phyloP scores from a whole-genome alignment of 2,329 filamentous ascomycete genomes.

The Neurospora crassa region DNA sequence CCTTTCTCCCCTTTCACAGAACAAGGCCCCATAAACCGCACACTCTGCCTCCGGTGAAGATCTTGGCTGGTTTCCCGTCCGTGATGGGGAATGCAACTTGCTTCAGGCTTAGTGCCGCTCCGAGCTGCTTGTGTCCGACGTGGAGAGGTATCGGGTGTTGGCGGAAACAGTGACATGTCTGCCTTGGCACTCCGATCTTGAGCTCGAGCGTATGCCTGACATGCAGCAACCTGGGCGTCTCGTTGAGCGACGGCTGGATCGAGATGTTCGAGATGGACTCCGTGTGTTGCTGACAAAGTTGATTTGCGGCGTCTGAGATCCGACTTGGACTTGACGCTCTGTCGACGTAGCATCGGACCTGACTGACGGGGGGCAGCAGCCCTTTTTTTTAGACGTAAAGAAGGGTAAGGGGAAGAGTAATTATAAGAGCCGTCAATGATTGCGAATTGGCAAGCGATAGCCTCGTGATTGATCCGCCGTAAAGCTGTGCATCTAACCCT shows the following conservation, averaged over 20 bases:
- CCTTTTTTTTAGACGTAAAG: not conserved
- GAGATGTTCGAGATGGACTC: constrained; percentile 38
- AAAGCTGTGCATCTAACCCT: constrained; percentile 14
- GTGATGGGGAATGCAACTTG: constrained; percentile 12
- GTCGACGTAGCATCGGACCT: constrained; percentile 37
- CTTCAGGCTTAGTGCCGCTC: constrained; percentile 9
- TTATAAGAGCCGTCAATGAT: constrained; percentile 1
- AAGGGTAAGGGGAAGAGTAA: not conserved
- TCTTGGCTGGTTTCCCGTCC: constrained; percentile 16
- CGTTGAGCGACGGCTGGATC: constrained; percentile 39
- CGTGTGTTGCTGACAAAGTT: constrained; percentile 34
- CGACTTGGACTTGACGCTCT: constrained; percentile 34
- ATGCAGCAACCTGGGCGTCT: constrained; percentile 54
- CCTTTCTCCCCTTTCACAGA: constrained; percentile 11
- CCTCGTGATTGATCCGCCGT: constrained; percentile 5
- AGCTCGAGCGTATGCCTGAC: constrained; percentile 49
- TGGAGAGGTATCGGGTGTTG: constrained; percentile 16
- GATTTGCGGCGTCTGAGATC: constrained; percentile 44
- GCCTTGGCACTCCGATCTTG: constrained; percentile 28
- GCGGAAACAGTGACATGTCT: constrained; percentile 26
- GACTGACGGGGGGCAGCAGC: not conserved
- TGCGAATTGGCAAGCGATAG: constrained; percentile 2
- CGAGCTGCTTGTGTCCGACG: constrained; percentile 8
- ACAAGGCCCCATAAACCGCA: constrained; percentile 38
- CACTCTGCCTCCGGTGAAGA: constrained; percentile 40